Percentiles rank a stretch among this genome's conserved stretches.
Evolutionary conservation across 2,329 filamentous ascomycete genomes (phyloP).

Genomic region (Onygena corvina): DNA sequence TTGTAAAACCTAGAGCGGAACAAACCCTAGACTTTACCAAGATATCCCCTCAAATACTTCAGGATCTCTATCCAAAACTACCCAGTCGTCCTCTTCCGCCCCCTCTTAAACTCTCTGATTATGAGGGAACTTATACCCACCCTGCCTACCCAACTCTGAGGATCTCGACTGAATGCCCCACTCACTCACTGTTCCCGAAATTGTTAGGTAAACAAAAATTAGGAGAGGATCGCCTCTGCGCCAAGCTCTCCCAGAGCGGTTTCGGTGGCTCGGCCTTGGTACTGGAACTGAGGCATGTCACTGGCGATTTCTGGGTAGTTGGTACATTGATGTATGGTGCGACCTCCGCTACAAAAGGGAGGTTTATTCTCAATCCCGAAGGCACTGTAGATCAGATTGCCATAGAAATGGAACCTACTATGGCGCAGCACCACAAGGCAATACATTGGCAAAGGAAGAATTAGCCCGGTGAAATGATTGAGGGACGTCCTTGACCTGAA

Average conservation of each 20-base stretch:
- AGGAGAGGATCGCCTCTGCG: conserved; percentile 6
- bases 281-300: conserved; percentile 9
- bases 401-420: conserved; percentile 11
- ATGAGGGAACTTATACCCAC: conserved; percentile 8
- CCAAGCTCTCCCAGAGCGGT: conserved; percentile 7
- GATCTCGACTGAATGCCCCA: conserved; percentile 7
- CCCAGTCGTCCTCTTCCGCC: conserved; percentile 11
- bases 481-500: too few relatives aligned
- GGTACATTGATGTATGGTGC: conserved; percentile 11
- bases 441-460: conserved; percentile 9
- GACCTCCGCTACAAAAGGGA: conserved; percentile 8
- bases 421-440: conserved; percentile 9
- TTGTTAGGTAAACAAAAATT: conserved; percentile 7
- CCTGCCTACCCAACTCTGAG: conserved; percentile 11
- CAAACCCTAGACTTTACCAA: conserved; percentile 8
- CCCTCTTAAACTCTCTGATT: conserved; percentile 8
- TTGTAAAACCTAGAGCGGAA: conserved; percentile 3
- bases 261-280: conserved; percentile 8
- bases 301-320: conserved; percentile 11
- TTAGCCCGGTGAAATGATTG: too few relatives aligned
- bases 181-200: conserved; percentile 2
- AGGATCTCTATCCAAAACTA: conserved; percentile 12
- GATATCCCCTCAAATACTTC: conserved; percentile 6
- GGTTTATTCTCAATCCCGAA: conserved; percentile 8
- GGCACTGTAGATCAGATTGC: conserved; percentile 7